Base-by-base conservation (phyloP, 768 basidiomycete genomes). In the Xerocomellus amylosporus region DNA sequence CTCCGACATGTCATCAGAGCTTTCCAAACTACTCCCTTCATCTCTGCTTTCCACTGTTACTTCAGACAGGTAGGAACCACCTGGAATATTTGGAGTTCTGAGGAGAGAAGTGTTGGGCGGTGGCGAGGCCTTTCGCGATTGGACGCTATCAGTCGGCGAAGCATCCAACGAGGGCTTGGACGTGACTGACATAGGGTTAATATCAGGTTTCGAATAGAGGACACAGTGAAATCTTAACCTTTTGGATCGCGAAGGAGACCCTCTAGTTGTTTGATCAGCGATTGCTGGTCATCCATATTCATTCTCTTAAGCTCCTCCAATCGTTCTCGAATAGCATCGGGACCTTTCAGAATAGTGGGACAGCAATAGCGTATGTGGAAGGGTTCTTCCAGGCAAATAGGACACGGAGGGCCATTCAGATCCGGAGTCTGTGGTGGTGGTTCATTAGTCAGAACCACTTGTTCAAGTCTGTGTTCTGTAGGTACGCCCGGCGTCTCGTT, bases 301-400 rank as follows among this genome's bases (percentile, higher is more conserved):
- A 42, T 48, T 33, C 69, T 57, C 60, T 72, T 67, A 19, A 84
- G 65, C 56, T 80, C 76, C 8, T 61, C 66, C 40, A 86, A 65
- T 49, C 82, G 80, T 46, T 67, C 68, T 56, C 69, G 72, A 59
- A 86, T 74, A 8, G 75, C 64, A 8, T 69, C 66, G 0, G 76
- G 62, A 10, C 81, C 79, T 36, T 72, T 73, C 24, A 70, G 54
- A 24, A 86, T 71, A 22, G 76, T 64, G 6, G 80, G 80, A 63
- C 85, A 86, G 41, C 65, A 65, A 46, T 73, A 73, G n/a, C 76
- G 77, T 49, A 74, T 68, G 56, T 86, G 85, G 37, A 73, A 70
- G 8, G 79, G 76, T 5, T 59, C 57, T 42, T 65, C 65, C 19
- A 70, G 66, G 65, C 84, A 86, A 20, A 82, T 68, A 38, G 77